Conservation (phyloP, 306 rosid genomes). For the Sindora glabra region DNA sequence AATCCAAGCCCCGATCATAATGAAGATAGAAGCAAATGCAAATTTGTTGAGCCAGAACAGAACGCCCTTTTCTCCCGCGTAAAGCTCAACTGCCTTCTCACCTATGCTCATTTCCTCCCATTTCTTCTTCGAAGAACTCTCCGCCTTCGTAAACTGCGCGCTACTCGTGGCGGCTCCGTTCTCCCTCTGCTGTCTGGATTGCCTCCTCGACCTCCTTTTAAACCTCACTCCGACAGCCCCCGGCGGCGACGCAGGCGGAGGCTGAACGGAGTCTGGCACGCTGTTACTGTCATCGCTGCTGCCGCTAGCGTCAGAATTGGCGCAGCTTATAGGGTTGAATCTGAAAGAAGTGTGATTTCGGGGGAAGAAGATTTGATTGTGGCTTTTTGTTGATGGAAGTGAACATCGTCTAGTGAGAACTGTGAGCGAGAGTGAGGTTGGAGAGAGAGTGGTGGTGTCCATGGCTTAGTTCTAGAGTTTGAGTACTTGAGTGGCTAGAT, state of each 20-base stretch:
- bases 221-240: conserved; percentile 44
- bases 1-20: conserved; percentile 84
- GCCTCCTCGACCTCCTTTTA: conserved; percentile 53
- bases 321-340: conserved; percentile 29
- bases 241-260: conserved; percentile 10
- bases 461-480: conserved; percentile 17
- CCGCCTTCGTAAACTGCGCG: conserved; percentile 19
- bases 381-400: background rate
- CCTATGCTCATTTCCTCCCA: conserved; percentile 82
- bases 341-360: conserved; percentile 11
- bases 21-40: conserved; percentile 89
- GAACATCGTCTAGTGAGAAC: conserved; percentile 23
- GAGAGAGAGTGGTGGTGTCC: conserved; percentile 37
- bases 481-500: conserved; percentile 23
- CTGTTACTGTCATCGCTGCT: conserved; percentile 9
- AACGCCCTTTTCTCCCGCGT: conserved; percentile 80
- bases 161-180: conserved; percentile 14
- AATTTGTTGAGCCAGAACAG: conserved; percentile 83
- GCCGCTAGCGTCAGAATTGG: too few species aligned
- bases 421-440: conserved; percentile 40
- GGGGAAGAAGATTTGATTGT: conserved; percentile 6
- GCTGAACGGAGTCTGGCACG: conserved; percentile 23
- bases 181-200: conserved; percentile 32
- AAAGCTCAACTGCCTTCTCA: conserved; percentile 72
- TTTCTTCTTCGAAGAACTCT: conserved; percentile 39